Conservation (phyloP, 2,329 filamentous ascomycete genomes). For the Fusarium staphyleae region DNA sequence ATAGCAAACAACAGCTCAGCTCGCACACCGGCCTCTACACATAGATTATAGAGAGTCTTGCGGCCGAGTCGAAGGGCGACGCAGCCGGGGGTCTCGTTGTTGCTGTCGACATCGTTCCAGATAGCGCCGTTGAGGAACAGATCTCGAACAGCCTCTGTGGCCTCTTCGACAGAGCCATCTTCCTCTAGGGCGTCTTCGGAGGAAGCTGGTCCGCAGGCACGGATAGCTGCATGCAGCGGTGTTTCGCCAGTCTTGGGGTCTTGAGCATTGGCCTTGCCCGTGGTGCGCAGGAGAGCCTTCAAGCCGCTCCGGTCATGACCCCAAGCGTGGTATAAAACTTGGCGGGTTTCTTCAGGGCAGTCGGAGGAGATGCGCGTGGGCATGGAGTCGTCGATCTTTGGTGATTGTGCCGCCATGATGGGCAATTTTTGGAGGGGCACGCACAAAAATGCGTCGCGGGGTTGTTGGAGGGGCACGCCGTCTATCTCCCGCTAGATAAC, state of each 20-base stretch:
- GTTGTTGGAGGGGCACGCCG: constrained; percentile 27
- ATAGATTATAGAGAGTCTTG: constrained; percentile 76
- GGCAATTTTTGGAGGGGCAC: constrained; percentile 16
- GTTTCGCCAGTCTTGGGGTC: constrained; percentile 86
- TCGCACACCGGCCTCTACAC: constrained; percentile 88
- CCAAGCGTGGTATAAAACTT: constrained; percentile 64
- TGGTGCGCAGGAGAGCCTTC: constrained; percentile 71
- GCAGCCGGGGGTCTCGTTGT: constrained; percentile 91
- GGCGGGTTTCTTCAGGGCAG: constrained; percentile 59
- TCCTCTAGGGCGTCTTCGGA: constrained; percentile 46
- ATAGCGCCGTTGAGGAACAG: constrained; percentile 89
- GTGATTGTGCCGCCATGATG: constrained; percentile 42
- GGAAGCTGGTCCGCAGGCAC: constrained; percentile 65
- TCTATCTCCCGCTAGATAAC: not conserved
- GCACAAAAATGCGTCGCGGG: constrained; percentile 18
- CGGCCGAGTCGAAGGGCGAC: constrained; percentile 76
- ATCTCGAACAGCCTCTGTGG: constrained; percentile 72
- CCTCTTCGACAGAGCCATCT: constrained; percentile 61
- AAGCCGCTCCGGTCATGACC: constrained; percentile 69
- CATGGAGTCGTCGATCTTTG: constrained; percentile 57
- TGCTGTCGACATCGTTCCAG: constrained; percentile 92
- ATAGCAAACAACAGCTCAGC: constrained; percentile 87
- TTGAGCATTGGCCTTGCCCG: constrained; percentile 74
- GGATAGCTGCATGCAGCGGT: constrained; percentile 88
- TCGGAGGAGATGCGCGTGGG: constrained; percentile 59